These are phyloP conservation scores for Euphorbia celastroides DNA, from an alignment of 441 rosid species.

Conservation along the genomic window DNA sequence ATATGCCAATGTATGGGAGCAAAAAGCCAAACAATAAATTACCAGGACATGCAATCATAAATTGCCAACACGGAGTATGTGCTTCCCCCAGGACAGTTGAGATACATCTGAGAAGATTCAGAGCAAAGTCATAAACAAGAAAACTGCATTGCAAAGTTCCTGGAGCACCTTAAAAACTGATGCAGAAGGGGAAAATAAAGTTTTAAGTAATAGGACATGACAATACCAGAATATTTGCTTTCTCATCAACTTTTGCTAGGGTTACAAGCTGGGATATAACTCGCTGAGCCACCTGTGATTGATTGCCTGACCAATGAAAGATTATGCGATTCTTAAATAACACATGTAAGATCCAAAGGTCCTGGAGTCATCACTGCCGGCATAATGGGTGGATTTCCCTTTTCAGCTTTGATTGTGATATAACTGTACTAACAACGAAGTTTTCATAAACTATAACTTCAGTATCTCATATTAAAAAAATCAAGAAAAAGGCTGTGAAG, in stretches of 20 bases:
- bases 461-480: neutral
- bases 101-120: constrained; percentile 48
- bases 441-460: constrained; percentile 5
- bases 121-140: constrained; percentile 15
- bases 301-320: constrained; percentile 77
- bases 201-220: neutral
- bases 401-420: constrained; percentile 45
- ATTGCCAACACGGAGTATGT: constrained; percentile 78
- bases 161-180: neutral
- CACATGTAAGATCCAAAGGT: constrained; percentile 71
- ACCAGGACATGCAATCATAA: constrained; percentile 94
- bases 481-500: constrained; percentile 1
- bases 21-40: constrained; percentile 16
- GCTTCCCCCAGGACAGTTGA: constrained; percentile 96
- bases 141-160: constrained; percentile 1
- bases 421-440: constrained; percentile 24
- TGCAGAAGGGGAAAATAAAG: constrained; percentile 6
- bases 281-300: constrained; percentile 81
- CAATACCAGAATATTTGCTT: constrained; percentile 85
- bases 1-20: neutral
- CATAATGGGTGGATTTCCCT: constrained; percentile 79
- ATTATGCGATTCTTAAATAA: constrained; percentile 76
- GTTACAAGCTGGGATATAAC: constrained; percentile 91
- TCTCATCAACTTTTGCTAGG: constrained; percentile 70
- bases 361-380: constrained; percentile 89